These are phyloP conservation scores for Tulasnella sp. DNA, from an alignment of 768 basidiomycete species.

Conservation along the genomic window DNA sequence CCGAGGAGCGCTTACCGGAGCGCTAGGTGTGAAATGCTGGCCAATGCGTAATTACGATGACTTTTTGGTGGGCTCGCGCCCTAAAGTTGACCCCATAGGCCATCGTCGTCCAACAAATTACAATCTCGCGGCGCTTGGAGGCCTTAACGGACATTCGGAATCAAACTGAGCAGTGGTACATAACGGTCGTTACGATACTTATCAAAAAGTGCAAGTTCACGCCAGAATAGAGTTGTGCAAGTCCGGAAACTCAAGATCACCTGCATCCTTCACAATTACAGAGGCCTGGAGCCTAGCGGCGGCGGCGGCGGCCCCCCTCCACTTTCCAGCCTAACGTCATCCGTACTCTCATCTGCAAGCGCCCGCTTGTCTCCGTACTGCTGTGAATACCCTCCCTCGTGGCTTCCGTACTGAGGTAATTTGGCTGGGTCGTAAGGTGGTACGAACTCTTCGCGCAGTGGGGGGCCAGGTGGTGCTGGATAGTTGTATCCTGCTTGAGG, in stretches of 20 bases:
- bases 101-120: too few species aligned
- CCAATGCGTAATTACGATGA: background rate
- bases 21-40: background rate
- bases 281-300: background rate
- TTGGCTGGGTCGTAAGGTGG: slow-evolving; percentile 48
- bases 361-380: background rate
- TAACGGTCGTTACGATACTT: slow-evolving; percentile 6
- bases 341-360: background rate
- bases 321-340: background rate
- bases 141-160: background rate
- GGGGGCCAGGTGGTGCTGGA: slow-evolving; percentile 42
- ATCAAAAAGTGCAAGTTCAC: background rate
- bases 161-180: background rate
- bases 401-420: slow-evolving; percentile 35
- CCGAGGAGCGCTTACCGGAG: background rate
- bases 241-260: background rate
- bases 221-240: background rate
- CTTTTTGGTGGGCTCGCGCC: background rate
- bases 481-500: slow-evolving; percentile 34
- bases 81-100: too few species aligned
- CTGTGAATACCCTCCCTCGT: slow-evolving; percentile 37
- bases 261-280: background rate
- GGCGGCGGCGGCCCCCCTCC: background rate
- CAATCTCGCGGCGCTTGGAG: too few species aligned
- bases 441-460: slow-evolving; percentile 43